Evolutionary conservation across 2,329 filamentous ascomycete species (phyloP).

Genomic region (Fusarium proliferatum): DNA sequence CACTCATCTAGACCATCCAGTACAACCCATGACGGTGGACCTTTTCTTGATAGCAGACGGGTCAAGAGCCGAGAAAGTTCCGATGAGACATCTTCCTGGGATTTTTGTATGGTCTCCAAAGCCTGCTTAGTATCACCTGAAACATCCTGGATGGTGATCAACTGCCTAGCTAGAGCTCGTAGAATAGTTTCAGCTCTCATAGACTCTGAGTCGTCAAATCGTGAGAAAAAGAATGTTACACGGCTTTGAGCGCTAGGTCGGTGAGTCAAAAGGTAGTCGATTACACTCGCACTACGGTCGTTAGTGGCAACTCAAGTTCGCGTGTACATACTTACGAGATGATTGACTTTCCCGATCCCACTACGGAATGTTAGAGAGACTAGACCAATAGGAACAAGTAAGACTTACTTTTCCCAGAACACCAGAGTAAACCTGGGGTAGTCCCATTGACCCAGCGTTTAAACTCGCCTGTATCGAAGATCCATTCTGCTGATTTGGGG

Average conservation of each 20-base stretch:
- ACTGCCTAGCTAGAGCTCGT: neutral
- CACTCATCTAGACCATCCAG: neutral
- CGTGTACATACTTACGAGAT: rapidly evolving
- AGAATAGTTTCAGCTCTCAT: neutral
- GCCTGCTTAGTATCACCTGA: rapidly evolving
- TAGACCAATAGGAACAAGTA: rapidly evolving
- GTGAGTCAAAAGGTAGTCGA: neutral
- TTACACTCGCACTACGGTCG: rapidly evolving
- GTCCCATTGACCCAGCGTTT: slow-evolving; percentile 33
- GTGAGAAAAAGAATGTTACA: rapidly evolving
- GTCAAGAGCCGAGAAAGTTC: rapidly evolving
- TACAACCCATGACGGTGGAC: rapidly evolving
- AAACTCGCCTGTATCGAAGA: slow-evolving; percentile 43
- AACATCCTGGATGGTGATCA: rapidly evolving
- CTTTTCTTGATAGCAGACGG: rapidly evolving
- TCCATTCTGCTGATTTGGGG: slow-evolving; percentile 43
- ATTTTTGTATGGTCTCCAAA: neutral
- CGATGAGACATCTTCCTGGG: rapidly evolving
- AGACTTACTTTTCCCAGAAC: slow-evolving; percentile 47
- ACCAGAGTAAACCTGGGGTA: slow-evolving; percentile 40
- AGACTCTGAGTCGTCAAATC: neutral
- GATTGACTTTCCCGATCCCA: slow-evolving; percentile 47
- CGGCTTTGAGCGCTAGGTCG: rapidly evolving
- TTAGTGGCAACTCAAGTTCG: rapidly evolving
- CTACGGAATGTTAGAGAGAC: neutral